A percentile compares a stretch with the other conserved stretches of the same genome.
These are phyloP conservation scores for Pichia californica DNA, from an alignment of 805 yeast species.

Conservation along the genomic window DNA sequence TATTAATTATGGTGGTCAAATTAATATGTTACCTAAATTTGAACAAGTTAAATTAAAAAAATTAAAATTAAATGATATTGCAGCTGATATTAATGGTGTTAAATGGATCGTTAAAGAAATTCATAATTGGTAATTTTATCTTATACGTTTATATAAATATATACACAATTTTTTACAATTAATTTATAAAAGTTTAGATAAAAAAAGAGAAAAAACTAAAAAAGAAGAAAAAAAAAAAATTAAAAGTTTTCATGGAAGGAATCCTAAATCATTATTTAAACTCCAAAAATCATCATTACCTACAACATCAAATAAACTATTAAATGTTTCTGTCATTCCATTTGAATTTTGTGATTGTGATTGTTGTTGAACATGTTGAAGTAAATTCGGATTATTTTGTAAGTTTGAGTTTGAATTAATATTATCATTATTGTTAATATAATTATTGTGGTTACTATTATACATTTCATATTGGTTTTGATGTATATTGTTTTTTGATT, in stretches of 20 bases:
- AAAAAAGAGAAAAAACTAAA: no score
- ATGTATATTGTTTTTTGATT: no score
- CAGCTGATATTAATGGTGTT: slow-evolving; percentile 10
- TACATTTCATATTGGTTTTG: no score
- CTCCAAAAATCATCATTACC: slow-evolving; percentile 42
- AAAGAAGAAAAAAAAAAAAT: neutral
- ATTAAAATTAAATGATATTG: slow-evolving; percentile 9
- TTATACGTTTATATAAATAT: neutral
- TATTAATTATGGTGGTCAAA: slow-evolving; percentile 11
- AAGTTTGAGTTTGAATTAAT: no score
- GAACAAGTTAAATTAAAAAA: neutral
- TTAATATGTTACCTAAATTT: slow-evolving; percentile 11
- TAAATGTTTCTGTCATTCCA: slow-evolving; percentile 16
- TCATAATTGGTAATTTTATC: neutral
- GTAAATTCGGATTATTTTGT: no score
- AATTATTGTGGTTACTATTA: neutral
- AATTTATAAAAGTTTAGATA: neutral
- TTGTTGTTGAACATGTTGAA: neutral
- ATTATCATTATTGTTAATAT: slow-evolving; percentile 1
- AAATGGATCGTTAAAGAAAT: slow-evolving; percentile 22
- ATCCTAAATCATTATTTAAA: slow-evolving; percentile 43
- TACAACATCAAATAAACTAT: slow-evolving; percentile 11
- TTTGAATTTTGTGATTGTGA: no score
- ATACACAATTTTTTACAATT: neutral
- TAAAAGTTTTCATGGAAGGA: slow-evolving; percentile 27